These are phyloP conservation scores for Syncephalastrum racemosum DNA, from an alignment of 371 early-diverging fungal species.

Conservation along the genomic window DNA sequence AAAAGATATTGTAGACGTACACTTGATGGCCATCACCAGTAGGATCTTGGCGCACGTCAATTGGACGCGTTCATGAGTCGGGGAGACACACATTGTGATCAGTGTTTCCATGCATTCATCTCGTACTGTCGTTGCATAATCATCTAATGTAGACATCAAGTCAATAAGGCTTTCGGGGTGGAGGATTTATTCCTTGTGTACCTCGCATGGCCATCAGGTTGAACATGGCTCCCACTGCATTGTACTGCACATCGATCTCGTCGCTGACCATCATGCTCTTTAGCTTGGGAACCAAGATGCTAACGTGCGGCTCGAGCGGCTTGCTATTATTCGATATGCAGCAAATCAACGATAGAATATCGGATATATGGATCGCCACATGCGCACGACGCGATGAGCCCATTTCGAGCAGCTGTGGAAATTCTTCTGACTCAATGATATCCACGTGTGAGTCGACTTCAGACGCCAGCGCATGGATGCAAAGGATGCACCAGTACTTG, in stretches of 20 bases:
- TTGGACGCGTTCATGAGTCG: conserved; percentile 41
- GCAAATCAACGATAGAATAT: conserved; percentile 46
- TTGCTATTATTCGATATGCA: conserved; percentile 29
- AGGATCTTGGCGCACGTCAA: conserved; percentile 40
- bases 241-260: conserved; percentile 46
- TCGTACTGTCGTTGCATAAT: conserved; percentile 34
- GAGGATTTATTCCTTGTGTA: conserved; percentile 7
- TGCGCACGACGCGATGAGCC: conserved; percentile 37
- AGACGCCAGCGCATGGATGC: conserved; percentile 50
- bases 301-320: conserved; percentile 12
- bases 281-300: conserved; percentile 27
- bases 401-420: conserved; percentile 35
- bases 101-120: conserved; percentile 37
- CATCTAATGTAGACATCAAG: conserved; percentile 15
- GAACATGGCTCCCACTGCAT: conserved; percentile 46
- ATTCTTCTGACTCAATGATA: conserved; percentile 40
- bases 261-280: conserved; percentile 31
- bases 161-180: neutral
- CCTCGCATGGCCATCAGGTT: conserved; percentile 47
- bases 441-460: conserved; percentile 43
- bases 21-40: conserved; percentile 37
- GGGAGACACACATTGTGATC: conserved; percentile 21
- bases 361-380: conserved; percentile 37
- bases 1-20: conserved; percentile 15
- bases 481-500: conserved; percentile 70